Base-by-base conservation (phyloP, 805 yeast genomes). In the Isabelozyma rhagii region DNA sequence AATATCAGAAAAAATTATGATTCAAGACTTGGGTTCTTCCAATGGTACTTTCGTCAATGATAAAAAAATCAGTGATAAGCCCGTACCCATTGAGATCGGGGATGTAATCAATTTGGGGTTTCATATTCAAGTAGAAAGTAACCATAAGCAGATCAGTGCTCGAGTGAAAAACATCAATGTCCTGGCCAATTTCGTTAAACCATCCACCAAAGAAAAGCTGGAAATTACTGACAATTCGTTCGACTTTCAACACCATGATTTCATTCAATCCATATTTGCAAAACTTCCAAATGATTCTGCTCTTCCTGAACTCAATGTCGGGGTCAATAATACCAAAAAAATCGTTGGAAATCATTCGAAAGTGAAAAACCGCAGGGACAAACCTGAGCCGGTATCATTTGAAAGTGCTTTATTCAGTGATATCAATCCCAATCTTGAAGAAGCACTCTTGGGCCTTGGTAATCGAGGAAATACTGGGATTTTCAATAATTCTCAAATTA, bases 31-130 rank as follows among this genome's bases (percentile, higher is more conserved):
- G 61, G 90, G 91, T 50, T 87, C 96, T 2, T 87, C 97, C 21
- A 94, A 94, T 67, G 99, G 99, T 8, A 93, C 99, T 0, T 96
- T 87, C 65, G 81, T 94, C 45, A 94, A 94, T 65, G 89, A 84
- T 34, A 75, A 70, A 41, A 84, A 91, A 53, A 76, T 94, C 9
- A 79, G 81, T 40, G 71, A 78, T 13, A 89, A 83, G 39, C 72
- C 79, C 0, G 81, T 80, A 17, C 89, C 84, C 56, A 68, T 94
- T 45, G 77, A 83, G 49, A 75, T 83, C n/a, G 92, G 89, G 25
- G 99, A 94, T 67, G 75, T 81, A n/a, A 78, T 94, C n/a, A 96
- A 93, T 60, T 72, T 94, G 48, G 99, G 99, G 1, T 90, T 96
- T 46, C 96, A 96, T 60, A 88, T 94, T 48, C 87, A 84, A 59